Evolutionary conservation across 2,329 filamentous ascomycete genomes (phyloP), one percentile per base, ranked within the genome.

Genomic region (Phoma herbarum): DNA sequence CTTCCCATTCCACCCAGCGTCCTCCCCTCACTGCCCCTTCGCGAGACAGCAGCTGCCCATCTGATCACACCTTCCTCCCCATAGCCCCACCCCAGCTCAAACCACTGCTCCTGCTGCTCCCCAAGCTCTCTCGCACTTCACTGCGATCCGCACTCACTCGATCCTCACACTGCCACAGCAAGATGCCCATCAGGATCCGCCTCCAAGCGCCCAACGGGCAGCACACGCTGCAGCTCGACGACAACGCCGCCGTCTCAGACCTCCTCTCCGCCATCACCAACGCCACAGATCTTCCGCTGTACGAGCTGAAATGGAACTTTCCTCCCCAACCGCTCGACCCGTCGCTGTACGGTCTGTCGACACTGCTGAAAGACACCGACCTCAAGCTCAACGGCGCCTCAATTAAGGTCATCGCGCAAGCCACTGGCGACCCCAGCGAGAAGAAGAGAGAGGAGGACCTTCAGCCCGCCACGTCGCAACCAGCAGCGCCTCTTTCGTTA

Each of bases 301-400:
- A 94, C 71, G 86, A 90, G 42, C 81, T 96, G 62, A 97, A 95
- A 81, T 92, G 90, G 78, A 92, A 92, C 33, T 96, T 90, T 69
- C 94, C 94, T 0, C 88, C 91, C 23, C 87, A 89, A 71, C 81
- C 86, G 0, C 83, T 98, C 16, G 82, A 87, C 33, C 80, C 89
- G 10, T 82, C 85, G 35, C 73, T 79, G 39, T 83, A 84, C 28
- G 81, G 85, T 57, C 75, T 78, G 64, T 71, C 75, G 29, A 84
- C 79, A 62, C 79, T 69, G 62, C 84, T 85, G 68, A 81, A 74
- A 28, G 83, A 88, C 52, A 81, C 88, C 1, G 86, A 84, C 9
- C 75, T 89, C 52, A 86, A 86, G 50, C 79, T 91, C 22, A 83
- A 90, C 69, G 88, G 88, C 39, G 87, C 90, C 64, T 88, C 90